Evolutionary conservation across 345 rosid genomes (phyloP).

Genomic region (Salix dunnii): DNA sequence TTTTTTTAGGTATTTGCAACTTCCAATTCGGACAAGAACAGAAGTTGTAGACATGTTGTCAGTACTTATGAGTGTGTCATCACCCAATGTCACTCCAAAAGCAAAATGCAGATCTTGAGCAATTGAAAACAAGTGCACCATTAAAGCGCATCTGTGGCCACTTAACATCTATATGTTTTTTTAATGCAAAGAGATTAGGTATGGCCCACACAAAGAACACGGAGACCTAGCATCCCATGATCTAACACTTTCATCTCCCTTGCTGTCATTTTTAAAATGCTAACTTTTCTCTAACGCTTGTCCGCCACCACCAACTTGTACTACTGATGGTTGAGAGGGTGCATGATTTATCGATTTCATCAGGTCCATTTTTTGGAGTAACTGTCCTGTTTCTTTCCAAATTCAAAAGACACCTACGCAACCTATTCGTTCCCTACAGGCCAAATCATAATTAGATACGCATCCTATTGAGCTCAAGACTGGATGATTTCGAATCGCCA

Average conservation of each 20-base stretch:
- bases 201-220: conserved; percentile 5
- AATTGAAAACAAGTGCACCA: background rate
- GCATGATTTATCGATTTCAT: background rate
- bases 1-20: conserved; percentile 18
- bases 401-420: conserved; percentile 18
- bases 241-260: conserved; percentile 17
- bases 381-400: background rate
- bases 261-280: conserved; percentile 26
- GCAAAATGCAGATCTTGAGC: background rate
- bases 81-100: background rate
- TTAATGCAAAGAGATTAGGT: conserved; percentile 10
- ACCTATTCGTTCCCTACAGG: conserved; percentile 33
- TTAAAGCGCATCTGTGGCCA: background rate
- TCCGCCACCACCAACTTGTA: conserved; percentile 23
- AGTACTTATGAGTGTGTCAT: conserved; percentile 7
- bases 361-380: background rate
- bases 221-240: background rate
- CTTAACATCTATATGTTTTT: background rate
- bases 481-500: conserved; percentile 10
- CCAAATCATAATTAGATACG: conserved; percentile 8
- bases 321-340: background rate
- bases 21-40: conserved; percentile 23
- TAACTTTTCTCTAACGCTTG: conserved; percentile 23
- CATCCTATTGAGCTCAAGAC: conserved; percentile 14
- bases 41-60: background rate